Conservation (phyloP, 208 protist species). For the Acanthamoeba culbertsoni region DNA sequence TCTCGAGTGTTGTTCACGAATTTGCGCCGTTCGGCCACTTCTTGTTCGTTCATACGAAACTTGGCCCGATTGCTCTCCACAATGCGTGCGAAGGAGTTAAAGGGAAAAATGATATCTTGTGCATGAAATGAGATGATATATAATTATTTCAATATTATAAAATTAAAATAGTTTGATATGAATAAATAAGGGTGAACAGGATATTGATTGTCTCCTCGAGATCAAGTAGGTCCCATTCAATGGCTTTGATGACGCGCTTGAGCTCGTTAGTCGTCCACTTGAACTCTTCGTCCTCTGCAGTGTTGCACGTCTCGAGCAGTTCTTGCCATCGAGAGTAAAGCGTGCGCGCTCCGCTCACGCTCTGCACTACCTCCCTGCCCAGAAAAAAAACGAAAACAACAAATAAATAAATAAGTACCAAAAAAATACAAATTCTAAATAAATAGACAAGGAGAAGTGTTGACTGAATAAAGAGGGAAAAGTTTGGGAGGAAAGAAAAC, state of each 20-base stretch:
- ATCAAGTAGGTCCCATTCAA: conserved; percentile 31
- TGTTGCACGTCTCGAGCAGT: neutral
- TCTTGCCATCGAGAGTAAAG: conserved; percentile 1
- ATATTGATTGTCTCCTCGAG: conserved; percentile 46
- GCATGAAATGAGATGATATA: no score
- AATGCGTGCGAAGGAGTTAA: neutral
- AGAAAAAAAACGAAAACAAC: neutral
- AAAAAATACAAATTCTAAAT: no score
- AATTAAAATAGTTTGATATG: neutral
- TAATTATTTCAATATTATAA: no score
- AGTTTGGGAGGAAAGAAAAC: no score
- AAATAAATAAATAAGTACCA: neutral
- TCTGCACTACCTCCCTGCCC: neutral
- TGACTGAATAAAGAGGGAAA: no score
- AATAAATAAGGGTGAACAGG: neutral
- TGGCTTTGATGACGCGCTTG: conserved; percentile 9
- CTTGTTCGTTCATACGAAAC: conserved; percentile 3
- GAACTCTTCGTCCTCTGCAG: conserved; percentile 36
- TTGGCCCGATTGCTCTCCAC: conserved; percentile 40
- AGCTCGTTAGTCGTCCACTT: conserved; percentile 10
- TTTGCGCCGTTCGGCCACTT: neutral
- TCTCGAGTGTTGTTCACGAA: neutral
- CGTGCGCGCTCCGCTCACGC: conserved; percentile 2
- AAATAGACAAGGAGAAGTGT: no score
- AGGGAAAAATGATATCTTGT: neutral